These are phyloP conservation scores for Coniochaeta sp. DNA, from an alignment of 2,329 filamentous ascomycete genomes.

Conservation along the genomic window DNA sequence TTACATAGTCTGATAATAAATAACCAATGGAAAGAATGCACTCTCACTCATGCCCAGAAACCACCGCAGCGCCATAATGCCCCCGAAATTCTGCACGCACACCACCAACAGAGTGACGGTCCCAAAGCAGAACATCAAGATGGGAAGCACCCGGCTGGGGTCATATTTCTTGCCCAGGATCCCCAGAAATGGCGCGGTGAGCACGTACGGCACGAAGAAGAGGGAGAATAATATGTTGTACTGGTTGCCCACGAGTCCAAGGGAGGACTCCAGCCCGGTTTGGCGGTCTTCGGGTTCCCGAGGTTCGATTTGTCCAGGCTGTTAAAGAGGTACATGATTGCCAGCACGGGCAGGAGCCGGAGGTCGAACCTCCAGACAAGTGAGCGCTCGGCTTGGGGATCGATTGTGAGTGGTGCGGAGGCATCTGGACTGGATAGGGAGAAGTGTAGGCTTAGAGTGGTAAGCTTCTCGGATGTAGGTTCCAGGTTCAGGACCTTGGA, in stretches of 20 bases:
- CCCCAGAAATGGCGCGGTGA: constrained; percentile 48
- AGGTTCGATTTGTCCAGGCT: constrained; percentile 33
- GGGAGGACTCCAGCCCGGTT: constrained; percentile 22
- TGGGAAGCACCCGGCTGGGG: constrained; percentile 53
- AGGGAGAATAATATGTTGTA: constrained; percentile 44
- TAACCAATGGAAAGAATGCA: constrained; percentile 15
- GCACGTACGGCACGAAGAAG: constrained; percentile 3
- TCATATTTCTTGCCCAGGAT: constrained; percentile 65
- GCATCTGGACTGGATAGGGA: background rate
- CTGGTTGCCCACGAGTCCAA: constrained; percentile 39
- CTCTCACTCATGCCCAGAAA: constrained; percentile 54
- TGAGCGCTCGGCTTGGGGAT: constrained; percentile 37
- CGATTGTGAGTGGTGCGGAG: constrained; percentile 21
- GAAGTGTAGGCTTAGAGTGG: background rate
- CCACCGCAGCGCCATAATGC: constrained; percentile 44
- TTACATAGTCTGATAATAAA: constrained; percentile 51
- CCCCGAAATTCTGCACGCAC: constrained; percentile 8
- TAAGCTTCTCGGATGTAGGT: background rate
- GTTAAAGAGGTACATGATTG: constrained; percentile 48
- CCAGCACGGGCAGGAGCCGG: constrained; percentile 44
- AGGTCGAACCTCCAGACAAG: constrained; percentile 49
- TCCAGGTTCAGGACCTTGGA: too few relatives aligned
- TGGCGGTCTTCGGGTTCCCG: constrained; percentile 36
- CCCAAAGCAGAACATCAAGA: constrained; percentile 57
- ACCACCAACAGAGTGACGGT: constrained; percentile 58